Percentiles rank a stretch among this genome's conserved stretches.
These are phyloP conservation scores for Phytophthora capsici DNA, from an alignment of 352 stramenopile species.

Conservation along the genomic window DNA sequence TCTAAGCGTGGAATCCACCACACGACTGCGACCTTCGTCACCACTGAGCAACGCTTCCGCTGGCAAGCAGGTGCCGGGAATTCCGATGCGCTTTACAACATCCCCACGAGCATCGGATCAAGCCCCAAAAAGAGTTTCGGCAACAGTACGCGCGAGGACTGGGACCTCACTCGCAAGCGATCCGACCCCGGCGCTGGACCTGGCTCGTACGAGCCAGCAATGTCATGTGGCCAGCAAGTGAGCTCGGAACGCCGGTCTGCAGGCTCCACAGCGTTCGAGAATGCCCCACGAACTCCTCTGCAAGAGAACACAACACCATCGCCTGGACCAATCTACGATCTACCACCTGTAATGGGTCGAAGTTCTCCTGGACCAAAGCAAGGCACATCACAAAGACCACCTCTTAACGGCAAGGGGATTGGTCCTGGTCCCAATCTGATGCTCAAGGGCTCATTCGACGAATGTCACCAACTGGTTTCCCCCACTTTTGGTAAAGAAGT, in stretches of 20 bases:
- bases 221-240: slow-evolving; percentile 66
- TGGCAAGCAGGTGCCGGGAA: slow-evolving; percentile 64
- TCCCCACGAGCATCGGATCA: slow-evolving; percentile 65
- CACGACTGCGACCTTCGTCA: slow-evolving; percentile 65
- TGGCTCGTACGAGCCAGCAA: slow-evolving; percentile 67
- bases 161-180: slow-evolving; percentile 70
- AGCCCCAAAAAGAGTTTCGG: slow-evolving; percentile 77
- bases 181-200: slow-evolving; percentile 68
- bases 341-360: slow-evolving; percentile 54
- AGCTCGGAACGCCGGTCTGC: slow-evolving; percentile 60
- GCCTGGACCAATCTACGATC: slow-evolving; percentile 79
- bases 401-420: slow-evolving; percentile 61
- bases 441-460: slow-evolving; percentile 61
- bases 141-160: slow-evolving; percentile 80
- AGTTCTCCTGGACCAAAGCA: slow-evolving; percentile 58
- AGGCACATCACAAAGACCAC: slow-evolving; percentile 59
- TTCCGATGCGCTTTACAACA: slow-evolving; percentile 77
- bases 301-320: slow-evolving; percentile 68
- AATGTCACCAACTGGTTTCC: slow-evolving; percentile 51
- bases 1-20: slow-evolving; percentile 80
- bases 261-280: slow-evolving; percentile 66
- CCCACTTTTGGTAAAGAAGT: slow-evolving; percentile 79
- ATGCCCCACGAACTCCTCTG: slow-evolving; percentile 53
- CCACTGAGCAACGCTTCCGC: slow-evolving; percentile 74
- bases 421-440: slow-evolving; percentile 69